Percentiles rank a stretch among this genome's conserved stretches.
phyloP scores from a whole-genome alignment of 2,329 filamentous ascomycete species.

The Malbranchea zuffiana region DNA sequence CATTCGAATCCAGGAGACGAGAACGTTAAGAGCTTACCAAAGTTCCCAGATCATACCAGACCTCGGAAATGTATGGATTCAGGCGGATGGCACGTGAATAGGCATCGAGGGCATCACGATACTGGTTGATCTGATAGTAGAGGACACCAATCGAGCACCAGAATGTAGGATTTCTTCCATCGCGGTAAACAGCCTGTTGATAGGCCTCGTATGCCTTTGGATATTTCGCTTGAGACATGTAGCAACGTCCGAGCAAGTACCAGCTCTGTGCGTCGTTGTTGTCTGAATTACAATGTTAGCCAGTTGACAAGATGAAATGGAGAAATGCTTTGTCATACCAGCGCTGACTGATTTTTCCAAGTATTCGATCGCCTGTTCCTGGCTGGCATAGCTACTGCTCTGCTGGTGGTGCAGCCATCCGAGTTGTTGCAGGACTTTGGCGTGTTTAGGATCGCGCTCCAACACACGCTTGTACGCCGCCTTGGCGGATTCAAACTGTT shows the following conservation, averaged over 20 bases:
- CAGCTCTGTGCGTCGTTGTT: conserved; percentile 94
- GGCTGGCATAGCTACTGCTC: conserved; percentile 78
- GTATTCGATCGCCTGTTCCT: conserved; percentile 94
- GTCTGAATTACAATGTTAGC: conserved; percentile 43
- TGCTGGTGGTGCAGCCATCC: conserved; percentile 98
- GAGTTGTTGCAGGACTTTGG: conserved; percentile 94
- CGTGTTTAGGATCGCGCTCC: conserved; percentile 88
- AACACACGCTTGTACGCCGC: conserved; percentile 84
- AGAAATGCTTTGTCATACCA: conserved; percentile 48
- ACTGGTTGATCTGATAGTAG: conserved; percentile 99
- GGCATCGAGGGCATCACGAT: conserved; percentile 91
- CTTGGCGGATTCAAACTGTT: conserved; percentile 84
- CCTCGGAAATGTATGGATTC: conserved; percentile 96
- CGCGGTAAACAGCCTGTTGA: conserved; percentile 95
- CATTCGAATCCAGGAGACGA: conserved; percentile 21
- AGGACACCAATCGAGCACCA: conserved; percentile 99
- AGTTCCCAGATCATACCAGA: conserved; percentile 97
- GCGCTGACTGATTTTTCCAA: conserved; percentile 91
- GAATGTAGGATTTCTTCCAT: conserved; percentile 94
- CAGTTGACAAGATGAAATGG: neutral
- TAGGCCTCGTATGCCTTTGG: conserved; percentile 98
- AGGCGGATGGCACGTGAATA: conserved; percentile 93
- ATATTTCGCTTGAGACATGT: conserved; percentile 99
- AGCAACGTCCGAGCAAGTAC: conserved; percentile 94
- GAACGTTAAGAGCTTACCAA: conserved; percentile 51